Evolutionary conservation across 2,329 filamentous ascomycete genomes (phyloP).

Genomic region (Fonsecaea multimorphosa): DNA sequence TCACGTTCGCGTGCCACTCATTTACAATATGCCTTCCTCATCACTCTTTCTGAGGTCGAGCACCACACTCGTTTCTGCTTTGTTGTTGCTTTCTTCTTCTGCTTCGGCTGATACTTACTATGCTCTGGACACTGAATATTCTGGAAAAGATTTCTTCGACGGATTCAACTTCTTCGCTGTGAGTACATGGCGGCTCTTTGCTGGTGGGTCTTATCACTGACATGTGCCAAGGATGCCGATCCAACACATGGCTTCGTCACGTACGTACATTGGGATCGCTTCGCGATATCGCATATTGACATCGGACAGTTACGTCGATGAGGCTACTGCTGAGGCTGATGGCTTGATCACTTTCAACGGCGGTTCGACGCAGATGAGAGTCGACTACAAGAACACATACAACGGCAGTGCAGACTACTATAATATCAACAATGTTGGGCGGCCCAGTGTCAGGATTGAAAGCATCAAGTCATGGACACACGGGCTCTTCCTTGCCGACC

Average conservation of each 20-base stretch:
- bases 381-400: slow-evolving; percentile 37
- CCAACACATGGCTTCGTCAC: slow-evolving; percentile 58
- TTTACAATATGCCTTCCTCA: slow-evolving; percentile 39
- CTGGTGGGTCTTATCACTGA: slow-evolving; percentile 10
- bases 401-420: slow-evolving; percentile 45
- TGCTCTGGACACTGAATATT: slow-evolving; percentile 49
- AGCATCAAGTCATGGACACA: slow-evolving; percentile 52
- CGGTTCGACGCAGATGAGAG: slow-evolving; percentile 38
- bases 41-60: slow-evolving; percentile 41
- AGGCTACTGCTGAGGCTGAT: slow-evolving; percentile 44
- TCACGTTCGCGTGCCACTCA: slow-evolving; percentile 32
- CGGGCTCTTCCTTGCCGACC: slow-evolving; percentile 56
- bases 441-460: slow-evolving; percentile 54
- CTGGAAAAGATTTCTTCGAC: slow-evolving; percentile 57
- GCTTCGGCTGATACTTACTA: slow-evolving; percentile 28
- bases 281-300: background rate
- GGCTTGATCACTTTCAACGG: slow-evolving; percentile 41
- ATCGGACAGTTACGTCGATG: slow-evolving; percentile 48
- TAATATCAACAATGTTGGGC: slow-evolving; percentile 49
- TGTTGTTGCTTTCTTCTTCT: slow-evolving; percentile 36
- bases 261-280: slow-evolving; percentile 20
- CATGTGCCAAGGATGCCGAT: slow-evolving; percentile 44
- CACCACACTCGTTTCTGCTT: slow-evolving; percentile 40
- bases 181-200: background rate
- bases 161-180: slow-evolving; percentile 56